Evolutionary conservation across 192 early-diverging fungal species (phyloP).

Genomic region (Entomortierella parvispora): DNA sequence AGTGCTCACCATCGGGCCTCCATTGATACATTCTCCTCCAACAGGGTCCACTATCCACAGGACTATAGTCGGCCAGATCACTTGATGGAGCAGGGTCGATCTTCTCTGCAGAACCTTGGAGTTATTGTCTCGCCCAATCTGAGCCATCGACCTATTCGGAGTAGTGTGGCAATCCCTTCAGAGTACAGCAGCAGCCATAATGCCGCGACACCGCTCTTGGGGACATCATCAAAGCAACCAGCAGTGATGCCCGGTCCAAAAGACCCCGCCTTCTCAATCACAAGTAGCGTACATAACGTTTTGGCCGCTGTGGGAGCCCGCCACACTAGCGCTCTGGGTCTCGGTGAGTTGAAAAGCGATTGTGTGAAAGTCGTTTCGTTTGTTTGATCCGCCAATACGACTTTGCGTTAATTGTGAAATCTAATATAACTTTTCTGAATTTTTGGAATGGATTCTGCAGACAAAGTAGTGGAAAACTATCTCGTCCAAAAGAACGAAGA

Average conservation of each 20-base stretch:
- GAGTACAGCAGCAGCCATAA: background rate
- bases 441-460: conserved; percentile 1
- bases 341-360: conserved; percentile 27
- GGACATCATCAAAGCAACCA: conserved; percentile 13
- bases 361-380: background rate
- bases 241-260: conserved; percentile 1
- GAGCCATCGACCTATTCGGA: conserved; percentile 12
- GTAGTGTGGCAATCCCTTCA: conserved; percentile 4
- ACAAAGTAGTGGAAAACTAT: conserved; percentile 21
- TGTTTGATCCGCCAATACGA: too few relatives aligned
- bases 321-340: conserved; percentile 48
- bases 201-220: conserved; percentile 25
- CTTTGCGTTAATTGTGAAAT: too few relatives aligned
- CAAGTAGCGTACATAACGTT: conserved; percentile 27
- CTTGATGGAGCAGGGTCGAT: conserved; percentile 23
- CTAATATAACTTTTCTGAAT: too few relatives aligned
- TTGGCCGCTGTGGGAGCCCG: conserved; percentile 53
- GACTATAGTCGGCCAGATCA: conserved; percentile 4
- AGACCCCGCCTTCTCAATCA: conserved; percentile 27
- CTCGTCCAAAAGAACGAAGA: conserved; percentile 16
- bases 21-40: conserved; percentile 11
- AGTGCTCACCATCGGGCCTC: conserved; percentile 14
- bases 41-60: conserved; percentile 14
- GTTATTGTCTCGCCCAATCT: conserved; percentile 15
- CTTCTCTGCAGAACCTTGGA: conserved; percentile 2